Percentiles rank a stretch among this genome's conserved stretches.
phyloP scores from a whole-genome alignment of 345 rosid species.

The Pelargonium nanum region DNA sequence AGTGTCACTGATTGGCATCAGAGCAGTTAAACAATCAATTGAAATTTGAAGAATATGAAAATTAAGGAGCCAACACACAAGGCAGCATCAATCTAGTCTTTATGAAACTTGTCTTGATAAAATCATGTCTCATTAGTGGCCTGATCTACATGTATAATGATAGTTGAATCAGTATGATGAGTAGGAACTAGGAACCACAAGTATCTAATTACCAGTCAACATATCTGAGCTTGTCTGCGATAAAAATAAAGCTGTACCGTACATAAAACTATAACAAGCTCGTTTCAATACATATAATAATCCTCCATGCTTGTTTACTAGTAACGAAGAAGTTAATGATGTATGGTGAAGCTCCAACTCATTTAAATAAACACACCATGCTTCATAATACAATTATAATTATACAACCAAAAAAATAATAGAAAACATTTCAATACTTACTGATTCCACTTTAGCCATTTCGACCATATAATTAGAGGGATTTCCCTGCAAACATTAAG shows the following conservation, averaged over 20 bases:
- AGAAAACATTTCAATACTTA: constrained; percentile 26
- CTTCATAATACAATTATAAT: constrained; percentile 4
- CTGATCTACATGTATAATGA: no score
- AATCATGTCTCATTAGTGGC: no score
- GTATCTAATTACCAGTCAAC: neutral
- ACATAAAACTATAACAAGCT: neutral
- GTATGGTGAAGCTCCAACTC: neutral
- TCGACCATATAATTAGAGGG: constrained; percentile 84
- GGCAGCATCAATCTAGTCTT: no score
- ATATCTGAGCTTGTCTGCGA: neutral
- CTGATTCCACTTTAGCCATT: constrained; percentile 84
- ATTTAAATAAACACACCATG: neutral
- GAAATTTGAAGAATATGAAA: no score
- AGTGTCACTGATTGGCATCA: no score
- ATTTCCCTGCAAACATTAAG: constrained; percentile 49
- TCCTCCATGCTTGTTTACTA: neutral
- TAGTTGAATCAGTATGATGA: neutral
- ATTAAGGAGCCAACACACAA: no score
- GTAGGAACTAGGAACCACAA: neutral
- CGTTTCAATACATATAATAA: neutral
- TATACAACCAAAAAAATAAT: neutral
- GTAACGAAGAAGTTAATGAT: neutral
- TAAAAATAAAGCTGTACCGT: neutral
- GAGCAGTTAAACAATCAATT: no score
- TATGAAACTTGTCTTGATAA: no score